Evolutionary conservation across 108 stramenopile species (phyloP).

Genomic region (Skeletonema marinoi): DNA sequence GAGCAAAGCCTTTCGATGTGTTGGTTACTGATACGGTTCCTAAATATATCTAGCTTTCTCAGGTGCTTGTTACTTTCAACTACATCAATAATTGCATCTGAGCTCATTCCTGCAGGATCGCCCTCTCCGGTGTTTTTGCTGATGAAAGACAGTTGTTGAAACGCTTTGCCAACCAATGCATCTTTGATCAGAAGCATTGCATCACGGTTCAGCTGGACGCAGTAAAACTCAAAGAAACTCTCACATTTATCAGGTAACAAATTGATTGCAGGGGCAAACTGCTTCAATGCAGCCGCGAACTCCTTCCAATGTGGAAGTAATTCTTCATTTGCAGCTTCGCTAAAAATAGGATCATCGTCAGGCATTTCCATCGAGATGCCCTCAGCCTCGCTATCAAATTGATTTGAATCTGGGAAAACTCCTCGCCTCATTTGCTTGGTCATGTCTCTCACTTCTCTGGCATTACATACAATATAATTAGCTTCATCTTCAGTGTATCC

Average conservation of each 20-base stretch:
- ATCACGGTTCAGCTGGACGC: background rate
- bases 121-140: background rate
- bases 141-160: too few relatives aligned
- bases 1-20: background rate
- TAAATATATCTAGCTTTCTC: background rate
- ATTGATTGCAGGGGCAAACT: background rate
- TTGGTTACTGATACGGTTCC: background rate
- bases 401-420: background rate
- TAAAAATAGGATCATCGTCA: background rate
- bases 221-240: background rate
- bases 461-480: too few relatives aligned
- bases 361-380: background rate
- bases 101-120: background rate
- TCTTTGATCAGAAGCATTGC: background rate
- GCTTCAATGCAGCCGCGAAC: background rate
- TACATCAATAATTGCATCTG: background rate
- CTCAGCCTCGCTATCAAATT: too few relatives aligned
- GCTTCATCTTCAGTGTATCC: background rate
- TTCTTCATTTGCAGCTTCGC: background rate
- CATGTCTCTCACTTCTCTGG: background rate
- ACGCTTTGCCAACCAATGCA: background rate
- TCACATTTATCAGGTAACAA: background rate
- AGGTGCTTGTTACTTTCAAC: background rate
- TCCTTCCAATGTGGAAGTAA: slow-evolving; percentile 1
- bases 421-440: background rate